These are phyloP conservation scores for Neurospora sp. DNA, from an alignment of 495 filamentous ascomycete genomes.

Conservation along the genomic window DNA sequence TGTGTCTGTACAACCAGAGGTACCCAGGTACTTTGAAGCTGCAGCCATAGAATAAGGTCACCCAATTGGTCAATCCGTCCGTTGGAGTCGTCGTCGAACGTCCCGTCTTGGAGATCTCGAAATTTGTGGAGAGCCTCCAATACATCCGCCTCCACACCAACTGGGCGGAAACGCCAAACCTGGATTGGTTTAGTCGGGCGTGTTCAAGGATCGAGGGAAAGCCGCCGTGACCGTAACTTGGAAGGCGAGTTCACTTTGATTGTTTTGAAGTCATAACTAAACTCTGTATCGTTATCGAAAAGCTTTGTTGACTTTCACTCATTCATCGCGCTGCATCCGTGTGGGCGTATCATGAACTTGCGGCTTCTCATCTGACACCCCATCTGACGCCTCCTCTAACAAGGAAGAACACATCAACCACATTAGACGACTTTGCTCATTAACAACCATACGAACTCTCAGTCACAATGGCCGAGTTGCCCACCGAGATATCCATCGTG, in stretches of 20 bases:
- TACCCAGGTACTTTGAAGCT: background rate
- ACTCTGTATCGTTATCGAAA: background rate
- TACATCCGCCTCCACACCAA: background rate
- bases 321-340: background rate
- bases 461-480: slow-evolving; percentile 25
- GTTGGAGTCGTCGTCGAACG: background rate
- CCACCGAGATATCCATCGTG: slow-evolving; percentile 58
- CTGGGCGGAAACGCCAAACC: background rate
- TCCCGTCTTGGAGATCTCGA: background rate
- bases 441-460: background rate
- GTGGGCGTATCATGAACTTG: background rate
- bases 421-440: background rate
- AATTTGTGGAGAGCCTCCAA: background rate
- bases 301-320: background rate
- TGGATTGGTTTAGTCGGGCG: background rate
- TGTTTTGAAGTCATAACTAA: background rate
- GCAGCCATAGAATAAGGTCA: background rate
- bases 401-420: background rate
- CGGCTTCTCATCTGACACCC: background rate
- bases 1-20: background rate
- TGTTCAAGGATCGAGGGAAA: background rate
- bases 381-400: background rate
- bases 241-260: background rate
- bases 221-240: background rate
- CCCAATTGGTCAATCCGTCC: background rate